A percentile compares a stretch with the other conserved stretches of the same genome.
Conservation (phyloP, 345 rosid species). For the Balakata baccata region DNA sequence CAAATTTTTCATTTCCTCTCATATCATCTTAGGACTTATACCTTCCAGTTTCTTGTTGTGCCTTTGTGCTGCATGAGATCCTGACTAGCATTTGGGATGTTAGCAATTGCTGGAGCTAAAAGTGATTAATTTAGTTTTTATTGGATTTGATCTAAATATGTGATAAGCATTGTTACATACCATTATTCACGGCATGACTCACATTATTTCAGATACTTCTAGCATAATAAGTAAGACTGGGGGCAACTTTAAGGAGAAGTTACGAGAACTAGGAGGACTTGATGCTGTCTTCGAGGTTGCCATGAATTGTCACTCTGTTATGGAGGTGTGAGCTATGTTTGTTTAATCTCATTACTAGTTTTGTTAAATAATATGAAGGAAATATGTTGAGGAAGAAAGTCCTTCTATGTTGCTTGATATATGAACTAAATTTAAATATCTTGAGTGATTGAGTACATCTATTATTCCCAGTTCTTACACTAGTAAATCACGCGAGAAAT, state of each 20-base stretch:
- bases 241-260: conserved; percentile 86
- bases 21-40: background rate
- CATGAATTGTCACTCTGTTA: conserved; percentile 65
- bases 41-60: background rate
- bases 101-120: background rate
- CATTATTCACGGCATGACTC: conserved; percentile 14
- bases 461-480: too few relatives aligned
- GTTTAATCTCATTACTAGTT: conserved; percentile 30
- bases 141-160: background rate
- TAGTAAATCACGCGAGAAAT: too few relatives aligned
- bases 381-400: background rate
- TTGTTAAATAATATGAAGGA: conserved; percentile 3
- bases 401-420: conserved; percentile 2
- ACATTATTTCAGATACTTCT: conserved; percentile 56
- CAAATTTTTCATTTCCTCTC: background rate
- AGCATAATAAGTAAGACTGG: conserved; percentile 75
- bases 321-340: conserved; percentile 85
- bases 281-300: conserved; percentile 92
- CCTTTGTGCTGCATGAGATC: conserved; percentile 4
- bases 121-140: background rate
- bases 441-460: background rate
- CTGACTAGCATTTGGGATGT: background rate
- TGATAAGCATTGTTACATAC: background rate
- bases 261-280: conserved; percentile 87
- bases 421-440: too few relatives aligned